Conservation (phyloP, 495 filamentous ascomycete species). For the Xylaria castorea region DNA sequence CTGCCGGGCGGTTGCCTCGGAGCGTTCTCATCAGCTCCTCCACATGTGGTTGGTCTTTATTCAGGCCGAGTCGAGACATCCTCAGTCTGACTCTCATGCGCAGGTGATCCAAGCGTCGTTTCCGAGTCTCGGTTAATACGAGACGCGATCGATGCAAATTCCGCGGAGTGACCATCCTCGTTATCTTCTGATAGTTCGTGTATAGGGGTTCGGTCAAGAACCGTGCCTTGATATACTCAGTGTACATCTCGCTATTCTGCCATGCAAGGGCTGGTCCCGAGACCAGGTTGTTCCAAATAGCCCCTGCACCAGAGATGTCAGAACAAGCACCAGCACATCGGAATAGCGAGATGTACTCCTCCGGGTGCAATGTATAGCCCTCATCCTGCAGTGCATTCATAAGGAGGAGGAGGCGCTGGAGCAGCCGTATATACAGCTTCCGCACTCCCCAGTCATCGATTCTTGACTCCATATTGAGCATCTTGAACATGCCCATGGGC, state of each 20-base stretch:
- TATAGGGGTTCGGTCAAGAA: conserved; percentile 48
- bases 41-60: conserved; percentile 29
- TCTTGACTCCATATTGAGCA: conserved; percentile 31
- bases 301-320: conserved; percentile 31
- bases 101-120: conserved; percentile 27
- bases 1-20: conserved; percentile 27
- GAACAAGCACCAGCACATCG: conserved; percentile 45
- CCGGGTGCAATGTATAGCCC: conserved; percentile 32
- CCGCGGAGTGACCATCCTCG: conserved; percentile 39
- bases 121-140: not conserved
- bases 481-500: conserved; percentile 36
- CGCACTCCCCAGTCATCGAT: conserved; percentile 46
- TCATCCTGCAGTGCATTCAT: conserved; percentile 32
- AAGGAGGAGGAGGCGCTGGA: conserved; percentile 33
- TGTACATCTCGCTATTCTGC: conserved; percentile 31
- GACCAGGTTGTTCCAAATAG: conserved; percentile 37
- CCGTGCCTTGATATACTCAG: conserved; percentile 45
- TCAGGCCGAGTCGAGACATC: conserved; percentile 37
- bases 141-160: conserved; percentile 36
- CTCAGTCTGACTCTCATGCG: conserved; percentile 25
- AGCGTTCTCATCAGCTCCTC: conserved; percentile 42
- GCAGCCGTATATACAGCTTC: conserved; percentile 34
- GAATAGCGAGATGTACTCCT: conserved; percentile 44
- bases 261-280: conserved; percentile 17
- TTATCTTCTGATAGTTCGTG: conserved; percentile 38